Base-by-base conservation (phyloP, 345 rosid genomes). In the Camelina hispida region DNA sequence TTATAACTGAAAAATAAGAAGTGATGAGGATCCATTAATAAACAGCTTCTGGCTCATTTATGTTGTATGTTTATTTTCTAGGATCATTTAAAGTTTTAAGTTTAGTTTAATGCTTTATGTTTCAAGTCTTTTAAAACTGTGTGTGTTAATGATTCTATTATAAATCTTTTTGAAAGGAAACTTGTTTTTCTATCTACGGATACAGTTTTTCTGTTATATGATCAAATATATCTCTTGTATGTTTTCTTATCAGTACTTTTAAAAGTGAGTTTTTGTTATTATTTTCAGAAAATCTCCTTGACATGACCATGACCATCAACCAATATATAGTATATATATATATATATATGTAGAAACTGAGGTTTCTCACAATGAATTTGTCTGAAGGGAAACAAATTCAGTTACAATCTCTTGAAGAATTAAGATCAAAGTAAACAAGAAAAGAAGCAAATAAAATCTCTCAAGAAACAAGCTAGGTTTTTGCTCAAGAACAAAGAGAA, bases 11-110 rank as follows among this genome's bases (percentile, higher is more conserved):
- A 30, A 13, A 34, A 50, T 25, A 65, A 65, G 9, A 8, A 1
- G 56, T 40, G 13, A 68, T 40, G 55, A 50, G 17, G 13, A 58
- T 48, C 11, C 23, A 14, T 30, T 40, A n/a, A 68, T 25, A 28
- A 28, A 61, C 69, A 11, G 69, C 68, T 76, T 61, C 37, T 28
- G 69, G 1, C 10, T 59, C 55, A 59, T 60, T 67, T 16, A n/a
- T 13, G 48, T 35, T 40, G 15, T 56, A 6, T 40, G 42, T 35
- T 72, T 25, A 28, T 15, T 43, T 64, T 11, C 5, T 54, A 44
- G 6, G 16, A 28, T 38, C 42, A 12, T 43, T 65, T 47, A 30
- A 44, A 2, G 12, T 16, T 47, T 46, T 18, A 7, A 12, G 16
- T 50, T 30, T 30, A 32, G 30, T 44, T 53, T 5, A 42, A 66